Conservation (phyloP, 1,284 basidiomycete genomes). For the Abortiporus biennis region DNA sequence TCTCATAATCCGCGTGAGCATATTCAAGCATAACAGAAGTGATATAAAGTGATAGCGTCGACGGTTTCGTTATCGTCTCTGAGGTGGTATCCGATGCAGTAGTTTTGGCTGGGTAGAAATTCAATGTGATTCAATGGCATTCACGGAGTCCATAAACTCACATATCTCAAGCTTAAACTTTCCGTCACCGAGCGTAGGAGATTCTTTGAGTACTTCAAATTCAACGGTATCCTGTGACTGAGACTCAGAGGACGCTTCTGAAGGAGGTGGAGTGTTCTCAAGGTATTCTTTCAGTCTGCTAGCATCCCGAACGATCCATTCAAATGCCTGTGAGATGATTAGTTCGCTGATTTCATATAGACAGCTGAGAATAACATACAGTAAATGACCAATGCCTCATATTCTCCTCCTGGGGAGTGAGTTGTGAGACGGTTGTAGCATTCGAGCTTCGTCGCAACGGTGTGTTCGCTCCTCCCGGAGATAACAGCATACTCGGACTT, state of each 20-base stretch:
- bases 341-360: background rate
- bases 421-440: constrained; percentile 11
- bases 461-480: constrained; percentile 14
- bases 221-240: constrained; percentile 22
- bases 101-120: constrained; percentile 13
- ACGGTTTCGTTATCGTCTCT: constrained; percentile 18
- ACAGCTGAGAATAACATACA: constrained; percentile 26
- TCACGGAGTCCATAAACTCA: constrained; percentile 18
- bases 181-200: constrained; percentile 60
- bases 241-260: constrained; percentile 6
- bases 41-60: constrained; percentile 55
- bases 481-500: constrained; percentile 20
- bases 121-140: background rate
- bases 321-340: constrained; percentile 43
- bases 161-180: constrained; percentile 71
- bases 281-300: constrained; percentile 48
- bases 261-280: constrained; percentile 27
- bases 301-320: constrained; percentile 58
- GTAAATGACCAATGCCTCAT: constrained; percentile 59
- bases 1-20: constrained; percentile 51
- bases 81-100: constrained; percentile 9
- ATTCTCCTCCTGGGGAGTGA: constrained; percentile 27
- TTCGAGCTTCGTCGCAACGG: constrained; percentile 13
- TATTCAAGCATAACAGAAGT: constrained; percentile 61
- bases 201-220: constrained; percentile 61